Evolutionary conservation across 1,284 basidiomycete species (phyloP).

Genomic region (Leccinum pachyderme): DNA sequence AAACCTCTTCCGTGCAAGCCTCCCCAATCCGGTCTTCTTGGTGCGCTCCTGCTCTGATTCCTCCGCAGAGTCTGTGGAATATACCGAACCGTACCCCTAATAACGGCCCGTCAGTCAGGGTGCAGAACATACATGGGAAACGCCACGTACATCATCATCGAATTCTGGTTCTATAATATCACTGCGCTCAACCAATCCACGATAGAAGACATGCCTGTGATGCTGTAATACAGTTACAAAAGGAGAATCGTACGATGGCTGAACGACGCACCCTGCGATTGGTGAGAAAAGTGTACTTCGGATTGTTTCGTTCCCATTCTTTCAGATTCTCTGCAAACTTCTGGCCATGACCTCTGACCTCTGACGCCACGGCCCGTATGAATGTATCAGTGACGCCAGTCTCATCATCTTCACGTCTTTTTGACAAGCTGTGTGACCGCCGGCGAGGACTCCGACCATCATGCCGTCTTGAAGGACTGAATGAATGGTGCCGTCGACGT

Average conservation of each 20-base stretch:
- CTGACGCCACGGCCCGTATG: conserved; percentile 80
- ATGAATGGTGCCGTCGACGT: conserved; percentile 30
- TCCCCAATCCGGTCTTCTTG: conserved; percentile 74
- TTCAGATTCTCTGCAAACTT: conserved; percentile 75
- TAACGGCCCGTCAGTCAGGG: conserved; percentile 4
- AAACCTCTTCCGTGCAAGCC: conserved; percentile 77
- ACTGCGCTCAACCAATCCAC: conserved; percentile 66
- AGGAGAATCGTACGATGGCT: neutral
- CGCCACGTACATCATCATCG: conserved; percentile 71
- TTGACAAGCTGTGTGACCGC: conserved; percentile 37
- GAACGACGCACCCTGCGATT: conserved; percentile 56
- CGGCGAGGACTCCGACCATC: conserved; percentile 44
- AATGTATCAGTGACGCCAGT: conserved; percentile 78
- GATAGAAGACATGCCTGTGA: conserved; percentile 80
- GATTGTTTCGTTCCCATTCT: conserved; percentile 77
- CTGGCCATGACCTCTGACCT: conserved; percentile 78
- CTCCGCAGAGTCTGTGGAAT: conserved; percentile 94
- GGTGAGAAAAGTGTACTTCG: conserved; percentile 77
- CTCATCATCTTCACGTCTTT: conserved; percentile 40
- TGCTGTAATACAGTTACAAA: conserved; percentile 48
- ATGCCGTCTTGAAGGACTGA: conserved; percentile 35
- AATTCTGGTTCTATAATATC: conserved; percentile 68
- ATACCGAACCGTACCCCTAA: conserved; percentile 88
- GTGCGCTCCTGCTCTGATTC: conserved; percentile 84
- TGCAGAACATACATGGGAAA: neutral